Evolutionary conservation across 1,284 basidiomycete species (phyloP).

Genomic region (Naganishia liquefaciens): DNA sequence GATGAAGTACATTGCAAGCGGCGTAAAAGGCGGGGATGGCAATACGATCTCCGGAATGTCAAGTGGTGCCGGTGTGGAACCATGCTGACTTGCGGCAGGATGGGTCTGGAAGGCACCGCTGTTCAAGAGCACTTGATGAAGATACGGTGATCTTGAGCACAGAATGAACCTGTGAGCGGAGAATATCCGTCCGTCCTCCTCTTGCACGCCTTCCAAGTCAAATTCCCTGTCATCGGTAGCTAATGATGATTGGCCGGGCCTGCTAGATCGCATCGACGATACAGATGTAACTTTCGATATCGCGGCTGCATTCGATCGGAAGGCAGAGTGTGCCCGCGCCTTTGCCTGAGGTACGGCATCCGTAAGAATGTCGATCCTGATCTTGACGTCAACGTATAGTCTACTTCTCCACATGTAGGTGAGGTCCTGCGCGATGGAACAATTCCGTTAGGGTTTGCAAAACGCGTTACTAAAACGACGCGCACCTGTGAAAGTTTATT

Average conservation of each 20-base stretch:
- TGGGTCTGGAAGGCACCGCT: slow-evolving; percentile 42
- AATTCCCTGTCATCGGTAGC: slow-evolving; percentile 11
- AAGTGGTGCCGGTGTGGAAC: neutral
- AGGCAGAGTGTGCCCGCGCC: slow-evolving; percentile 14
- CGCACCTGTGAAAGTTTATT: slow-evolving; percentile 63
- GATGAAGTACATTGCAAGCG: slow-evolving; percentile 89
- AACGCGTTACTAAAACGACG: neutral
- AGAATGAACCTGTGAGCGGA: slow-evolving; percentile 91
- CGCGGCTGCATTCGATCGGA: neutral
- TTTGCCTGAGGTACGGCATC: neutral
- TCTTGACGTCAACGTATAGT: slow-evolving; percentile 83
- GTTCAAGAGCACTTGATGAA: slow-evolving; percentile 60
- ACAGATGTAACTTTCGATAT: slow-evolving; percentile 23
- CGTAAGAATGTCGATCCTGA: slow-evolving; percentile 55
- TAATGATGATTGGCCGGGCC: slow-evolving; percentile 5
- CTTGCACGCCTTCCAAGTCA: slow-evolving; percentile 58
- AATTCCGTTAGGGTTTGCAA: neutral
- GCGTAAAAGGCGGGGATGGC: slow-evolving; percentile 91
- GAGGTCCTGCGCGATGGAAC: slow-evolving; percentile 64
- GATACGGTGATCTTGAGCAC: slow-evolving; percentile 84
- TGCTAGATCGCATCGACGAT: slow-evolving; percentile 23
- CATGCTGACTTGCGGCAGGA: slow-evolving; percentile 30
- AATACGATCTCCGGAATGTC: slow-evolving; percentile 65
- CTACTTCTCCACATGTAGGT: slow-evolving; percentile 95
- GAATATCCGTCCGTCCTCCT: slow-evolving; percentile 70